A percentile compares a stretch with the other conserved stretches of the same genome.
Conservation (phyloP, 257 asterid species). For the Galeopsis tetrahit region DNA sequence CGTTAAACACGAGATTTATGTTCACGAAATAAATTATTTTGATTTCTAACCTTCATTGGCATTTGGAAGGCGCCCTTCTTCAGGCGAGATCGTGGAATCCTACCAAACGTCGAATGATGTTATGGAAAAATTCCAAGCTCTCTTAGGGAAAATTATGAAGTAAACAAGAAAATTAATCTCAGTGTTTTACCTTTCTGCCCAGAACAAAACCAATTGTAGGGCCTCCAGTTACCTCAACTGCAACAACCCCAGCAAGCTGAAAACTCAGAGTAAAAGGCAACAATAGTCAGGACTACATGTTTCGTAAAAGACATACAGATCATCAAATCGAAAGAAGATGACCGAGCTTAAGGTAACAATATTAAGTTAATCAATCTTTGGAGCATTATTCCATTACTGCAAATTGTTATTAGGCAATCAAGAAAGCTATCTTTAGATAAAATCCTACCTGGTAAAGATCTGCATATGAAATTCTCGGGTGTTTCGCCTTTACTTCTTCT, state of each 20-base stretch:
- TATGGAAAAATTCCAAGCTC: not conserved
- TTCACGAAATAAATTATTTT: not conserved
- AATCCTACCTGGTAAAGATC: slow-evolving; percentile 86
- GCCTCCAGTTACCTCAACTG: slow-evolving; percentile 89
- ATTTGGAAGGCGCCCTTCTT: slow-evolving; percentile 92
- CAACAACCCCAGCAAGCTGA: slow-evolving; percentile 92
- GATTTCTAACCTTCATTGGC: slow-evolving; percentile 67
- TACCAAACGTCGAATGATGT: slow-evolving; percentile 31
- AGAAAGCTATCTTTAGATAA: not conserved
- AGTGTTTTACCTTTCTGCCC: slow-evolving; percentile 73
- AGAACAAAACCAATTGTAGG: slow-evolving; percentile 71
- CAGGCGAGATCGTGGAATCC: slow-evolving; percentile 68
- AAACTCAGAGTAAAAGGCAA: slow-evolving; percentile 2
- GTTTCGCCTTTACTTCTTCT: slow-evolving; percentile 76
- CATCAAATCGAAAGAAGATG: not conserved
- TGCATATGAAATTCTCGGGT: slow-evolving; percentile 76
- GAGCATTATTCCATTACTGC: not conserved
- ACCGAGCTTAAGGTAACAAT: too few species aligned
- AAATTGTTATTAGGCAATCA: not conserved
- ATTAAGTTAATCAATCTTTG: not conserved
- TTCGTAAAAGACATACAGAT: not conserved
- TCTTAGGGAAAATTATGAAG: not conserved
- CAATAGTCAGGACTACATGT: not conserved
- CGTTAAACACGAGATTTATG: not conserved
- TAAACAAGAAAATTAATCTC: not conserved